phyloP scores from a whole-genome alignment of 352 stramenopile species.

The Globisporangium alternatum region DNA sequence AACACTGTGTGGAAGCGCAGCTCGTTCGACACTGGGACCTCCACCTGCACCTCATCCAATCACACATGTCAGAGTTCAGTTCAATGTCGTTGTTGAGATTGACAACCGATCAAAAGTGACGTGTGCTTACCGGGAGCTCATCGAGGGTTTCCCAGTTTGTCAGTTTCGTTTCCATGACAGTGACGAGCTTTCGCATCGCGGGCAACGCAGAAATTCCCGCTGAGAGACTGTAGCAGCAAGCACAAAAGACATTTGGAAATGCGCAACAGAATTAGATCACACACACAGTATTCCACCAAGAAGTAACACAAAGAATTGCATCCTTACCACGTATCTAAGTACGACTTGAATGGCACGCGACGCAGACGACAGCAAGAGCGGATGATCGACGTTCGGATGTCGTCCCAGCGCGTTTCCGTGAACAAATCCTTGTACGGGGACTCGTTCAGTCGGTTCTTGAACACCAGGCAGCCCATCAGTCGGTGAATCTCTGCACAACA shows the following conservation, averaged over 20 bases:
- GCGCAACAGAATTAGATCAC: neutral
- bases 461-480: conserved; percentile 82
- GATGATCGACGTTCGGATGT: conserved; percentile 69
- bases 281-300: neutral
- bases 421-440: conserved; percentile 84
- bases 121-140: conserved; percentile 52
- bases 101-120: neutral
- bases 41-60: conserved; percentile 31
- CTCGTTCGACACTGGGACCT: conserved; percentile 78
- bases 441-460: conserved; percentile 63
- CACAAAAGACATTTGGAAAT: conserved; percentile 7
- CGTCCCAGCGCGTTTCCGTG: conserved; percentile 58
- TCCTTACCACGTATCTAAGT: conserved; percentile 68
- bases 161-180: conserved; percentile 78
- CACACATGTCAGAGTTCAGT: neutral
- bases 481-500: conserved; percentile 52
- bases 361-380: conserved; percentile 72
- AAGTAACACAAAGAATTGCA: neutral
- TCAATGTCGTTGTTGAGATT: neutral
- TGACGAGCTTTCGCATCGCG: conserved; percentile 76
- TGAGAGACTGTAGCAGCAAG: conserved; percentile 44
- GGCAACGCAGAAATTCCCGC: conserved; percentile 65
- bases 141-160: conserved; percentile 72
- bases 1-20: conserved; percentile 88
- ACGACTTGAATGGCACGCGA: conserved; percentile 64